Evolutionary conservation across 306 rosid species (phyloP), one percentile per base, ranked within the genome.

Genomic region (Nissolia schottii): DNA sequence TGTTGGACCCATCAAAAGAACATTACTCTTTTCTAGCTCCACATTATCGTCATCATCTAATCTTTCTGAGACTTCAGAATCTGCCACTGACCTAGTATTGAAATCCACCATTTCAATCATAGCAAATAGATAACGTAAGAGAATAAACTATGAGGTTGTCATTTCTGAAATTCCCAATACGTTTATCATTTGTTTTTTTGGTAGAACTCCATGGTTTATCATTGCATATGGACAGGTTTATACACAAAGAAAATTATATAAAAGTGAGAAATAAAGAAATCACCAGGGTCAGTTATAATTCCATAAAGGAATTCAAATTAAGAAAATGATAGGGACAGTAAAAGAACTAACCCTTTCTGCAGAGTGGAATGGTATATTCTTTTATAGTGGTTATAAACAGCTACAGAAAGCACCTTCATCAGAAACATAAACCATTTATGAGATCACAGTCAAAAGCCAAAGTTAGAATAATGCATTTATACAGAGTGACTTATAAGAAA

Each of bases 1-100:
- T 43, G 98, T 93, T 60, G 98, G 98, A 73, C 97, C 98, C 96
- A 93, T 93, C 80, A 93, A 71, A 70, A 93, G 98, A 61, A 93
- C 98, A 49, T 93, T 93, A 89, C 98, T 93, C 89, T 93, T 93
- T 77, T 93, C 98, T 55, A 93, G 86, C 82, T 93, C 97, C 32
- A 93, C 98, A 31, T 70, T 80, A 48, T 93, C 89, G 20, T 87
- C 92, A 64, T 93, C 85, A 78, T 90, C 93, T 67, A 71, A 27
- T 53, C 61, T 49, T 67, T 84, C 81, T 51, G 85, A 79, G 69
- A 38, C 73, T 64, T 68, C 89, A 23, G 88, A 57, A 29, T 88
- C 97, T 77, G 82, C 76, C 34, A 71, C 88, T 64, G 88, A 79
- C 90, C 96, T 87, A 79, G 75, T 67, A 79, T 60, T 28, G 62